phyloP scores from a whole-genome alignment of 2,329 filamentous ascomycete genomes.

The Diaporthe citrichinensis region DNA sequence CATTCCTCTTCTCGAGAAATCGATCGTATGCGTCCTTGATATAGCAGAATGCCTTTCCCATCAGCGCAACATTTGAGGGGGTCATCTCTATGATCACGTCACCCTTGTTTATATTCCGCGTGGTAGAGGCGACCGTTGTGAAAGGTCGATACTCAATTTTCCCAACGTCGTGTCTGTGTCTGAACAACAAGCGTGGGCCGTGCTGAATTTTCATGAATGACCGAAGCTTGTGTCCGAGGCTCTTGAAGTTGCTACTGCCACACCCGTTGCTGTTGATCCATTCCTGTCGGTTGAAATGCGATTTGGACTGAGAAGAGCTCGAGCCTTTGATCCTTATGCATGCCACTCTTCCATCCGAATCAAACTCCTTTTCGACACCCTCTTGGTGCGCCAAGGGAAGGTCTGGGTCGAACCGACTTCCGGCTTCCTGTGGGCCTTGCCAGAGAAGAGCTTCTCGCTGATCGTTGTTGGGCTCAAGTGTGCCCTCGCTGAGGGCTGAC shows the following conservation, averaged over 20 bases:
- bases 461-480: not conserved
- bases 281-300: not conserved
- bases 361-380: not conserved
- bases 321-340: not conserved
- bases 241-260: not conserved
- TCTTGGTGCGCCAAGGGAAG: not conserved
- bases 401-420: not conserved
- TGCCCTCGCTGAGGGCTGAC: not conserved
- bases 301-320: not conserved
- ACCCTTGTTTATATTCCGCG: not conserved
- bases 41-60: slow-evolving; percentile 32
- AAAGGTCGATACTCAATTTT: not conserved
- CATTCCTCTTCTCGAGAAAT: rapidly evolving
- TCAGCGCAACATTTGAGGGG: not conserved
- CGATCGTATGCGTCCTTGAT: not conserved
- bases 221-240: not conserved
- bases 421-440: slow-evolving; percentile 11
- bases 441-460: slow-evolving; percentile 1
- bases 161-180: not conserved
- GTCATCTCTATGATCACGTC: slow-evolving; percentile 5
- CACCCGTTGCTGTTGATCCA: not conserved
- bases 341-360: not conserved
- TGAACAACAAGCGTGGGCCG: not conserved
- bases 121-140: not conserved
- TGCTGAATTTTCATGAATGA: not conserved